phyloP scores from a whole-genome alignment of 495 filamentous ascomycete species.

The Cudoniella acicularis region DNA sequence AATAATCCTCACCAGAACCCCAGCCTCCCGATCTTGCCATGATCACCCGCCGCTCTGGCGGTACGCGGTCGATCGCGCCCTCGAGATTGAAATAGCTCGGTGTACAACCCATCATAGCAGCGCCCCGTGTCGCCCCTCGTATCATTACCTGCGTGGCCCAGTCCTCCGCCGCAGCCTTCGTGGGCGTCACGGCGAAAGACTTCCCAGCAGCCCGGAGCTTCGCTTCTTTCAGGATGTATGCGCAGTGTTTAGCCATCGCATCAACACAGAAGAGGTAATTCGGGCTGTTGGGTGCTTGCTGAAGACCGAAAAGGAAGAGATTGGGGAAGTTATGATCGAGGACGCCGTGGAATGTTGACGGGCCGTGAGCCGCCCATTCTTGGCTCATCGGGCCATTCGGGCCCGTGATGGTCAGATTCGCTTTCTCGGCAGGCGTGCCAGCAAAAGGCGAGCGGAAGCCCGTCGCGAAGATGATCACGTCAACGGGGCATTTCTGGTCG shows the following conservation, averaged over 20 bases:
- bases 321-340: background rate
- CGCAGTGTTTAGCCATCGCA: background rate
- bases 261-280: background rate
- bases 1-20: no score
- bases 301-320: background rate
- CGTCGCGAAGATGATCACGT: slow-evolving; percentile 46
- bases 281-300: background rate
- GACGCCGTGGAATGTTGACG: slow-evolving; percentile 26
- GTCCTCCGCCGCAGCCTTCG: background rate
- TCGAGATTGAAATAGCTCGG: background rate
- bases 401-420: slow-evolving; percentile 39
- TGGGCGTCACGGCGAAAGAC: background rate
- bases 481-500: slow-evolving; percentile 38
- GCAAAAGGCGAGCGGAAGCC: slow-evolving; percentile 40
- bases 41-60: no score
- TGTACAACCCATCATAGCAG: background rate
- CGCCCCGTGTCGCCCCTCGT: background rate
- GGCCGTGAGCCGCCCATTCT: slow-evolving; percentile 35
- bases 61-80: no score
- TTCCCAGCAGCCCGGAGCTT: background rate
- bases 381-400: slow-evolving; percentile 38
- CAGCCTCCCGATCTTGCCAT: no score
- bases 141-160: background rate
- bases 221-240: background rate
- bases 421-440: slow-evolving; percentile 30